phyloP scores from a whole-genome alignment of 2,329 filamentous ascomycete species.

The Aureobasidium mangrovei region DNA sequence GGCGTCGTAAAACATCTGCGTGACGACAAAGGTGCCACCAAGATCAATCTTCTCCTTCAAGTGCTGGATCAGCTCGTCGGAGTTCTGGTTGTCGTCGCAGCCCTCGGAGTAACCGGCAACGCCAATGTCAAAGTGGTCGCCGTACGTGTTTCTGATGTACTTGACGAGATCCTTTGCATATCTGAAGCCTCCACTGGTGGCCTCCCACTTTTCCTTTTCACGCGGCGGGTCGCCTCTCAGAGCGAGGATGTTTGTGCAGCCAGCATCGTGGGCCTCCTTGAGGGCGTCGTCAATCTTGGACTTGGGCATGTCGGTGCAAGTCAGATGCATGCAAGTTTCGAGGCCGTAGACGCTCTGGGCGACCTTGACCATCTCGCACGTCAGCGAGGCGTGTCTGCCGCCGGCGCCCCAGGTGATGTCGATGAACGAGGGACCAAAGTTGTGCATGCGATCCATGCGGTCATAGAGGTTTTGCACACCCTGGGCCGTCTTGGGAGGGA shows the following conservation, averaged over 20 bases:
- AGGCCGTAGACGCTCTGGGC: constrained; percentile 91
- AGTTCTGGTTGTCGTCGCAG: constrained; percentile 83
- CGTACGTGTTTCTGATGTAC: constrained; percentile 71
- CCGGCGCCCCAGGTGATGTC: constrained; percentile 98
- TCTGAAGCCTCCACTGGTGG: constrained; percentile 74
- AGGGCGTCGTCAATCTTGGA: constrained; percentile 87
- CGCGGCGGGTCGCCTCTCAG: constrained; percentile 87
- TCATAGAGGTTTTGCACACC: constrained; percentile 99
- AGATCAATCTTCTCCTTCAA: constrained; percentile 96
- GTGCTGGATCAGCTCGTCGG: constrained; percentile 77
- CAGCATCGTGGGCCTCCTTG: constrained; percentile 79
- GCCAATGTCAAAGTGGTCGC: constrained; percentile 91
- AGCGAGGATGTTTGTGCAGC: constrained; percentile 94
- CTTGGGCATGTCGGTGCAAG: constrained; percentile 94
- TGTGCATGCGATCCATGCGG: constrained; percentile 98
- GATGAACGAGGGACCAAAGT: constrained; percentile 87
- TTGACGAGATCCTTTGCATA: constrained; percentile 88
- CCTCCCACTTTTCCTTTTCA: constrained; percentile 90
- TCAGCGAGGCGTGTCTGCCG: constrained; percentile 81
- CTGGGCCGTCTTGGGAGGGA: constrained; percentile 93
- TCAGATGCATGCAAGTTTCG: constrained; percentile 98
- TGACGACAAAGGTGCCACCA: constrained; percentile 87
- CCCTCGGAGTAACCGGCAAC: constrained; percentile 96
- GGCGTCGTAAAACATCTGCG: constrained; percentile 98
- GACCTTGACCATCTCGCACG: constrained; percentile 94